A percentile compares a stretch with the other conserved stretches of the same genome.
phyloP scores from a whole-genome alignment of 129 eudicot species.

The Centella asiatica region DNA sequence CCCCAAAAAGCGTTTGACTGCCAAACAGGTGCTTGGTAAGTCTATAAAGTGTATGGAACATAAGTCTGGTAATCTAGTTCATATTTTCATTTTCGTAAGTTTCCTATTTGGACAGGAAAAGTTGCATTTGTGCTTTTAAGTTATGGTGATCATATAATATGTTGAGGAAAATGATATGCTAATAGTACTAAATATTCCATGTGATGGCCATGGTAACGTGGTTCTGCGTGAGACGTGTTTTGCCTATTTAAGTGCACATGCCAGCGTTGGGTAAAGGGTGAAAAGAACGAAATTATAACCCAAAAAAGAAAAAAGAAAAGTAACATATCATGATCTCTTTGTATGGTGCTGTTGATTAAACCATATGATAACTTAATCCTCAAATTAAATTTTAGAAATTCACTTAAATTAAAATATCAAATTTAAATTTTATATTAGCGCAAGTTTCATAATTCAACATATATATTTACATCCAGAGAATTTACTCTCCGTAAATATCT shows the following conservation, averaged over 20 bases:
- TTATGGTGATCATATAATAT: not conserved
- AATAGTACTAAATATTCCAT: not conserved
- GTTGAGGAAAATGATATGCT: not conserved
- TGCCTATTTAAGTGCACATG: not conserved
- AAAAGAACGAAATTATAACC: no score
- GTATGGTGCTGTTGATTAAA: not conserved
- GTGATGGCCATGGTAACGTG: no score
- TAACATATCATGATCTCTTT: not conserved
- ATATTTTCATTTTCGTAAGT: not conserved
- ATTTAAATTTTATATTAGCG: not conserved
- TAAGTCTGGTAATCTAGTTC: no score
- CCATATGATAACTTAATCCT: not conserved
- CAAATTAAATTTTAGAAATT: no score
- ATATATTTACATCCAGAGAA: no score
- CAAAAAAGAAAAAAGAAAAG: no score
- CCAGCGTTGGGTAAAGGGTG: no score
- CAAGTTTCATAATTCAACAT: not conserved
- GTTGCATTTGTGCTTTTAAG: not conserved
- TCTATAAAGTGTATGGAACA: constrained; percentile 1
- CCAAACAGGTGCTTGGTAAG: constrained; percentile 96
- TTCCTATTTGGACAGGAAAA: no score
- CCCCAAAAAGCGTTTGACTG: constrained; percentile 80
- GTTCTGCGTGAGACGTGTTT: no score
- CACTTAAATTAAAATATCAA: not conserved
- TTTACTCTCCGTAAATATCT: no score